Conservation (phyloP, 495 filamentous ascomycete genomes). For the Neurospora tetrasperma region DNA sequence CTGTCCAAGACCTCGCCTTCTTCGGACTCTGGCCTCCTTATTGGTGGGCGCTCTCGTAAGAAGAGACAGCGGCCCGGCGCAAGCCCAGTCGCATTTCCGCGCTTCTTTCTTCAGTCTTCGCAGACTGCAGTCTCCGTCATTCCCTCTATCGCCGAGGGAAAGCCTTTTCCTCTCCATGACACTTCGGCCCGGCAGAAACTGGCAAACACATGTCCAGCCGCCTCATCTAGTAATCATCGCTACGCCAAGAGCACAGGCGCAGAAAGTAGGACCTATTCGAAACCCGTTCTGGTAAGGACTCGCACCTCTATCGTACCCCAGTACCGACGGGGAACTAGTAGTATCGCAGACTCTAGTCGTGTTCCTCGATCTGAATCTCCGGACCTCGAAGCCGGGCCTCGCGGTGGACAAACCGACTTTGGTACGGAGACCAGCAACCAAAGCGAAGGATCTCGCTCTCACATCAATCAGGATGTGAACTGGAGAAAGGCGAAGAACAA, state of each 20-base stretch:
- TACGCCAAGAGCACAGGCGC: conserved; percentile 37
- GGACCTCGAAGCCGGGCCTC: background rate
- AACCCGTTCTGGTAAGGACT: conserved; percentile 47
- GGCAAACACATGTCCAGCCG: conserved; percentile 33
- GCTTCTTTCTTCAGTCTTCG: conserved; percentile 26
- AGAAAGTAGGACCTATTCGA: conserved; percentile 42
- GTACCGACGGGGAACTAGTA: conserved; percentile 17
- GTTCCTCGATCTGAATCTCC: conserved; percentile 12
- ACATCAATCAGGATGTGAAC: background rate
- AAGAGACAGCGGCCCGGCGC: conserved; percentile 1
- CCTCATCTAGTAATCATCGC: conserved; percentile 21
- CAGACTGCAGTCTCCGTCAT: conserved; percentile 33
- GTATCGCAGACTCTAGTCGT: conserved; percentile 18
- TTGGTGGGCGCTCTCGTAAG: conserved; percentile 5
- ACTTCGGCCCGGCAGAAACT: conserved; percentile 34
- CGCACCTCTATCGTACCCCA: conserved; percentile 9
- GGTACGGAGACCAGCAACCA: background rate
- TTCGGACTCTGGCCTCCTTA: conserved; percentile 8
- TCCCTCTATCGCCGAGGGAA: conserved; percentile 36
- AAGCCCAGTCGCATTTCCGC: conserved; percentile 28
- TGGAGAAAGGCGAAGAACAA: background rate
- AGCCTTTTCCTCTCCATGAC: conserved; percentile 33
- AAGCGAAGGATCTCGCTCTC: background rate
- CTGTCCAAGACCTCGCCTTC: conserved; percentile 7
- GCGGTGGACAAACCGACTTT: background rate